These are phyloP conservation scores for Phytophthora quininea DNA, from an alignment of 352 stramenopile species.

Conservation along the genomic window DNA sequence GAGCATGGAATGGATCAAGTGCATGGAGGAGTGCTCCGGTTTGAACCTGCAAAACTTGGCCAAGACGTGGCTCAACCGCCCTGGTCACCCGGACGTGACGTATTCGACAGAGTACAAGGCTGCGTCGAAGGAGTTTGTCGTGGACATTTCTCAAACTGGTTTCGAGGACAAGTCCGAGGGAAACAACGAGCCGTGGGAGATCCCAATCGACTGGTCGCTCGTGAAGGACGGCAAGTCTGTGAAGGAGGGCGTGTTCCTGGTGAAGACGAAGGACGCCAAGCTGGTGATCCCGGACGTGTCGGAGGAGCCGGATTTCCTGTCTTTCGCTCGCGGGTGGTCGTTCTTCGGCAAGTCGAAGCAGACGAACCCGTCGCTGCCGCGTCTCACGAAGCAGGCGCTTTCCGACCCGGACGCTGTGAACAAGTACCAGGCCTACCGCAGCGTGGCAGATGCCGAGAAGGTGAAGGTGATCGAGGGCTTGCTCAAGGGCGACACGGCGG, in stretches of 20 bases:
- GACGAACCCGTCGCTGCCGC: constrained; percentile 40
- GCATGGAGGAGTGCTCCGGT: constrained; percentile 78
- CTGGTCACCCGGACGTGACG: constrained; percentile 66
- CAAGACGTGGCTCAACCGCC: constrained; percentile 78
- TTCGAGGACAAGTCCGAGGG: constrained; percentile 72
- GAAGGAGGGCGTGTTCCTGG: constrained; percentile 64
- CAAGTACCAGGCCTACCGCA: constrained; percentile 80
- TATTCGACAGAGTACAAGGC: constrained; percentile 68
- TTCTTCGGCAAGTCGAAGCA: constrained; percentile 83
- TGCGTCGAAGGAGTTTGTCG: constrained; percentile 51
- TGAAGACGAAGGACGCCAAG: constrained; percentile 64
- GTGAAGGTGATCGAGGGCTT: constrained; percentile 72
- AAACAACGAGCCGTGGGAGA: constrained; percentile 80
- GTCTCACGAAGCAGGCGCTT: constrained; percentile 68
- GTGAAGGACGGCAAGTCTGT: constrained; percentile 68
- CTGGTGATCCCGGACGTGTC: constrained; percentile 55
- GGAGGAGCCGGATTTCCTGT: constrained; percentile 71
- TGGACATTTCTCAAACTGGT: constrained; percentile 70
- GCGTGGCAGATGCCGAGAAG: constrained; percentile 72
- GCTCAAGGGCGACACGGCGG: constrained; percentile 49
- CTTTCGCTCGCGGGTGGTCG: constrained; percentile 76
- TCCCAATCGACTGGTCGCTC: constrained; percentile 77
- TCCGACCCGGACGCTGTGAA: constrained; percentile 78
- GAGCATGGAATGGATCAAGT: constrained; percentile 76
- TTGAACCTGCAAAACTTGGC: constrained; percentile 66